Percentiles rank a stretch among this genome's conserved stretches.
Conservation (phyloP, 2,329 filamentous ascomycete species). For the Cytospora schulzeri region DNA sequence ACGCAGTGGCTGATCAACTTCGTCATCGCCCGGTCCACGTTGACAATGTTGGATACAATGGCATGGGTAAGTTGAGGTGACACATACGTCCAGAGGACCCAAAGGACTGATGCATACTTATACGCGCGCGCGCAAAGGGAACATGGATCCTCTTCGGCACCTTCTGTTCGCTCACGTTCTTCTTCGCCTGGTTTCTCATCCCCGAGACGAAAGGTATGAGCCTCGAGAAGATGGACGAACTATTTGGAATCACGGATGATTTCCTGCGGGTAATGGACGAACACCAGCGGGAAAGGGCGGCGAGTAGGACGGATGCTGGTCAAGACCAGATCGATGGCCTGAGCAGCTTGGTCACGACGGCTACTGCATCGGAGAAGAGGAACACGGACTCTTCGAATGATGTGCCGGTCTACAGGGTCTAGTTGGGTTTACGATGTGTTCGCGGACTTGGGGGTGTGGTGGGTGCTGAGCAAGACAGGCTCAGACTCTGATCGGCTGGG, state of each 20-base stretch:
- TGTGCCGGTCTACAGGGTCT: conserved; percentile 10
- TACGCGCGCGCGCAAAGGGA: conserved; percentile 40
- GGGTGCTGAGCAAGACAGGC: no score
- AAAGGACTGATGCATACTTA: not conserved
- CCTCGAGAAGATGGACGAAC: conserved; percentile 67
- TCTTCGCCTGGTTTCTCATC: conserved; percentile 68
- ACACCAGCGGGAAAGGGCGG: conserved; percentile 14
- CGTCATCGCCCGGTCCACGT: conserved; percentile 63
- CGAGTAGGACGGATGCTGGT: conserved; percentile 9
- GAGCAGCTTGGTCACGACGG: not conserved
- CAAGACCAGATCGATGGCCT: not conserved
- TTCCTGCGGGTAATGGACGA: conserved; percentile 35
- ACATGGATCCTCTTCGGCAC: conserved; percentile 70
- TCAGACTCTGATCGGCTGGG: not conserved
- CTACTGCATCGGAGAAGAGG: conserved; percentile 2
- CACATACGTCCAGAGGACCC: no score
- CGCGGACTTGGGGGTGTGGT: not conserved
- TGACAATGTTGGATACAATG: conserved; percentile 65
- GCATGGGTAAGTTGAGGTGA: conserved; percentile 41
- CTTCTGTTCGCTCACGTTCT: conserved; percentile 66
- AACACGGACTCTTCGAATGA: conserved; percentile 7
- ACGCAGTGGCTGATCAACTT: conserved; percentile 68
- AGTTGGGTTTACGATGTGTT: not conserved
- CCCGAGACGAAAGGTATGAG: conserved; percentile 70
- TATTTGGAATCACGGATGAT: conserved; percentile 61